Conservation (phyloP, 2,329 filamentous ascomycete species). For the Metarhizium brunneum region DNA sequence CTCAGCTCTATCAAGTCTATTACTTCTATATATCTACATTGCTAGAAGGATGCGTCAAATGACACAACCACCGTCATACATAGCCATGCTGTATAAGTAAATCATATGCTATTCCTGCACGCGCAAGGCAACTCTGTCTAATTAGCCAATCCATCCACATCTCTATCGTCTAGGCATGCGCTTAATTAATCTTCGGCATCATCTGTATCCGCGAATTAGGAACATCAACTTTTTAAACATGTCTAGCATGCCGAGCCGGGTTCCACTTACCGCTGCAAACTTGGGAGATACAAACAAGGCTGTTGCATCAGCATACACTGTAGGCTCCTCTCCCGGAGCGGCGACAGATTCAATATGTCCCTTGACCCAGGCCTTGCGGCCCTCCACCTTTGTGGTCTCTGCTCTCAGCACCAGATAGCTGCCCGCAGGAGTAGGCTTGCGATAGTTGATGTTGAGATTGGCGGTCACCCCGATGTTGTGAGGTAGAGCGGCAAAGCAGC, state of each 20-base stretch:
- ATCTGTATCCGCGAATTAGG: constrained; percentile 5
- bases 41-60: neutral
- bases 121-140: neutral
- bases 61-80: neutral
- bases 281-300: constrained; percentile 85
- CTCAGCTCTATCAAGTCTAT: neutral
- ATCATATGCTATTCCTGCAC: neutral
- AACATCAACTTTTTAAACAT: neutral
- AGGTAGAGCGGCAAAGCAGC: constrained; percentile 80
- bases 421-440: constrained; percentile 66
- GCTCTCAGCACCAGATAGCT: constrained; percentile 71
- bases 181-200: constrained; percentile 11
- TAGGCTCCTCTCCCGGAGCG: constrained; percentile 47
- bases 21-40: neutral
- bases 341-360: constrained; percentile 75
- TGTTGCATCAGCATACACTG: constrained; percentile 70
- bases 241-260: neutral
- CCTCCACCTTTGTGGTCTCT: constrained; percentile 76
- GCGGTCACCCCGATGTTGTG: constrained; percentile 83
- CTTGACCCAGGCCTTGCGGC: constrained; percentile 89
- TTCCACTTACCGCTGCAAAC: constrained; percentile 58
- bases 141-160: neutral
- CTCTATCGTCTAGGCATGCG: neutral
- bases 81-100: neutral
- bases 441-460: constrained; percentile 74